These are phyloP conservation scores for Hagleromyces aurorensis DNA, from an alignment of 805 yeast genomes.

Conservation along the genomic window DNA sequence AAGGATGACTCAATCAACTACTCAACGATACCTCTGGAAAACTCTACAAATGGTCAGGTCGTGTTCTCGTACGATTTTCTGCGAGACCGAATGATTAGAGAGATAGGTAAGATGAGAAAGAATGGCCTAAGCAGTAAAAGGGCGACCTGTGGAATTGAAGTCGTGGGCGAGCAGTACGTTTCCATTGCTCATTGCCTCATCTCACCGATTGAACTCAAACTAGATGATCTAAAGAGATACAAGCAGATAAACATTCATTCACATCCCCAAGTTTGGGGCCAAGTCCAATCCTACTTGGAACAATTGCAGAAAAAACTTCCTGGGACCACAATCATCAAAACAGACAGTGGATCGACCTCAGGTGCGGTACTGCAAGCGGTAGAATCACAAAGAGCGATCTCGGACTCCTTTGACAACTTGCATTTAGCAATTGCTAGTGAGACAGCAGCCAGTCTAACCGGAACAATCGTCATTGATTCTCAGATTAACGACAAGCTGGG, in stretches of 20 bases:
- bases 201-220: slow-evolving; percentile 35
- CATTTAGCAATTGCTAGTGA: slow-evolving; percentile 68
- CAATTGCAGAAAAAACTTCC: slow-evolving; percentile 28
- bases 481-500: slow-evolving; percentile 64
- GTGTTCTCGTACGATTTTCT: slow-evolving; percentile 76
- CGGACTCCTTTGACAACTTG: too few species aligned
- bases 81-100: slow-evolving; percentile 46
- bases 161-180: slow-evolving; percentile 76
- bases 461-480: slow-evolving; percentile 44
- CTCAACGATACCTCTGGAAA: slow-evolving; percentile 85
- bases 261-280: slow-evolving; percentile 99
- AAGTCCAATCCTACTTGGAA: slow-evolving; percentile 53
- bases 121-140: slow-evolving; percentile 7
- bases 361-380: slow-evolving; percentile 67
- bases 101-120: too few species aligned
- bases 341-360: slow-evolving; percentile 76
- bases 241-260: slow-evolving; percentile 61
- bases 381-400: slow-evolving; percentile 16
- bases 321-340: slow-evolving; percentile 33
- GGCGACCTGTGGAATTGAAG: slow-evolving; percentile 36
- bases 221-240: slow-evolving; percentile 28
- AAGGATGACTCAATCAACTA: slow-evolving; percentile 42
- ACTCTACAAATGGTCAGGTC: slow-evolving; percentile 93
- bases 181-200: slow-evolving; percentile 68
- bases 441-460: slow-evolving; percentile 55